A percentile compares a stretch with the other conserved stretches of the same genome.
Evolutionary conservation across 345 rosid species (phyloP).

Genomic region (Turritis glabra): DNA sequence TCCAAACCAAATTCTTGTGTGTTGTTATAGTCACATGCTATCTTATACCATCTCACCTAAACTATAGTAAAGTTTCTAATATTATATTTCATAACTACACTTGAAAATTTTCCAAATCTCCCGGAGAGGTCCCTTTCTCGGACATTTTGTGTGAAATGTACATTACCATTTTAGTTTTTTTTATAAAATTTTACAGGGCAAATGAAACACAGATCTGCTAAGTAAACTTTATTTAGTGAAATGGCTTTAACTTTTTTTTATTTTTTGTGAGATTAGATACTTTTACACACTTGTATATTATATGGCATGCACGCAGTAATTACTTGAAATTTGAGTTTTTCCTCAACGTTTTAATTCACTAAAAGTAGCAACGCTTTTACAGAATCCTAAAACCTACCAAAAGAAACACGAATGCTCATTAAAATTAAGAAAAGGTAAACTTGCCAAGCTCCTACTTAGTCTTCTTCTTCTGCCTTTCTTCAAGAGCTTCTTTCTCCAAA

Average conservation of each 20-base stretch:
- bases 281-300: background rate
- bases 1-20: background rate
- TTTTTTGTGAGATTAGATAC: background rate
- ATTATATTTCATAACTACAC: background rate
- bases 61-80: background rate
- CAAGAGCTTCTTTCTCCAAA: slow-evolving; percentile 26
- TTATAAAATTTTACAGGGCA: too few species aligned
- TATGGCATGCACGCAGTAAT: background rate
- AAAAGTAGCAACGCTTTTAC: slow-evolving; percentile 29
- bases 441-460: slow-evolving; percentile 12
- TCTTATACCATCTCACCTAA: background rate
- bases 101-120: background rate
- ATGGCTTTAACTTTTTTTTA: too few species aligned
- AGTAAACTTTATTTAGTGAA: background rate
- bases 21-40: slow-evolving; percentile 8
- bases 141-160: background rate
- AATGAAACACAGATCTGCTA: background rate
- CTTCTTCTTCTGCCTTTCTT: slow-evolving; percentile 24
- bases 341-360: background rate
- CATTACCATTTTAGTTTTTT: background rate
- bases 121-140: background rate
- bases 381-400: slow-evolving; percentile 33
- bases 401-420: slow-evolving; percentile 21
- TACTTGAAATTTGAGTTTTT: background rate
- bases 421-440: slow-evolving; percentile 13